Evolutionary conservation across 2,329 filamentous ascomycete species (phyloP), one percentile per base, ranked within the genome.

Genomic region (Dothistroma pini): DNA sequence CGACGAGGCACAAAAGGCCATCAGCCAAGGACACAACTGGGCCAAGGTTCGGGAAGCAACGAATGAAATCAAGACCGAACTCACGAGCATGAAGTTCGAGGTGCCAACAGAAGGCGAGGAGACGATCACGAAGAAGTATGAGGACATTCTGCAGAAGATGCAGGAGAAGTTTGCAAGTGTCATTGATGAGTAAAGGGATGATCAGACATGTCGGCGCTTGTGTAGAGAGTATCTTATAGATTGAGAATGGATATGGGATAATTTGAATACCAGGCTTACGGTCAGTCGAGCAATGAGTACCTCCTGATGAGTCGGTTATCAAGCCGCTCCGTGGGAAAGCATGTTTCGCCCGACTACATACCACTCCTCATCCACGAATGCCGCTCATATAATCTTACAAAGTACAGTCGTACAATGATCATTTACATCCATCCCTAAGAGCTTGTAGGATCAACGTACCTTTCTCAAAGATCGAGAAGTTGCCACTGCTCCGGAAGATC

Each of bases 71-170:
- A 93, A 97, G 81, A 84, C 81, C 63, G 83, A 91, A 74, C 83
- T 99, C 71, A 86, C 93, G 74, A 90, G 86, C 76, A 92, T 99
- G 85, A 99, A 99, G 83, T 99, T 99, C 72, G 95, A 99, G 84
- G 75, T 96, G 66, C 95, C 95, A 6, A 85, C 84, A 56, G 90
- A 99, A 0, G 91, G 91, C 60, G 82, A 97, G 80, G 89, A 95
- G 62, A 83, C 77, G 61, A 84, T 99, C 66, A 83, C 80, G 71
- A 93, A 93, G 85, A 97, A 93, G 90, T 99, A 97, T 77, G 95
- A 97, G 83, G 87, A 87, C 70, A 86, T 97, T 70, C 84, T 95
- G 71, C 91, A 96, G 80, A 83, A 86, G 71, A 93, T 99, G 92
- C 88, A 89, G 70, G 95, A 99, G 81, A 96, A 96, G 81, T 99